Evolutionary conservation across 495 filamentous ascomycete species (phyloP).

Genomic region (Penicillium subrubescens): DNA sequence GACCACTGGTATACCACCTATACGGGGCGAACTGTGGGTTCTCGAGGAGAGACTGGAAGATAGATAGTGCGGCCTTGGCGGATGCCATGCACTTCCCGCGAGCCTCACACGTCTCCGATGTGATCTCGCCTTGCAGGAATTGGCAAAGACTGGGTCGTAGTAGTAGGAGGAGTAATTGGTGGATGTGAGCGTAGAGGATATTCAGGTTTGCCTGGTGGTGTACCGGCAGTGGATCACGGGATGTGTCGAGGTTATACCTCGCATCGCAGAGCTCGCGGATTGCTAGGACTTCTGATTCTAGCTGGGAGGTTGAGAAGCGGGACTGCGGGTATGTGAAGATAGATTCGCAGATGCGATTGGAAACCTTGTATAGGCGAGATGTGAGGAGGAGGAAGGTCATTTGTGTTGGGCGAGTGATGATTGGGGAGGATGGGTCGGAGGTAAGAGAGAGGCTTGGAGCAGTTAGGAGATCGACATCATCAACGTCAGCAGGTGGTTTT

Average conservation of each 20-base stretch:
- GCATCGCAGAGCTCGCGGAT: constrained; percentile 42
- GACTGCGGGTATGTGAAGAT: constrained; percentile 40
- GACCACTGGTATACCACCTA: constrained; percentile 50
- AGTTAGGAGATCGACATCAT: constrained; percentile 48
- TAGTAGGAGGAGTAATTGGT: constrained; percentile 51
- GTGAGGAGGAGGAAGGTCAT: constrained; percentile 52
- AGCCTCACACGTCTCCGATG: constrained; percentile 40
- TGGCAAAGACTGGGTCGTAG: constrained; percentile 45
- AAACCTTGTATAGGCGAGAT: constrained; percentile 43
- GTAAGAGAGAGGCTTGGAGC: constrained; percentile 16
- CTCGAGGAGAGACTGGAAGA: constrained; percentile 42
- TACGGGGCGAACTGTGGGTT: constrained; percentile 41
- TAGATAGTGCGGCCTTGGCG: constrained; percentile 43
- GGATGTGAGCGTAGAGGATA: constrained; percentile 50
- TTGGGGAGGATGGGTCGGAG: constrained; percentile 20
- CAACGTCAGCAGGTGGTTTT: constrained; percentile 44
- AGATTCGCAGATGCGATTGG: constrained; percentile 44
- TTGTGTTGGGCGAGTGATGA: constrained; percentile 42
- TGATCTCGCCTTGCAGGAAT: constrained; percentile 43
- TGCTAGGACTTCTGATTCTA: constrained; percentile 42
- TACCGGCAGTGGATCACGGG: constrained; percentile 28
- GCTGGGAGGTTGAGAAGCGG: constrained; percentile 28
- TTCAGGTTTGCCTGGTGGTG: constrained; percentile 49
- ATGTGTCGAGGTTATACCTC: constrained; percentile 37
- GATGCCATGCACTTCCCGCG: constrained; percentile 46